phyloP scores from a whole-genome alignment of 208 protist genomes.

The Crithidia brevicula region DNA sequence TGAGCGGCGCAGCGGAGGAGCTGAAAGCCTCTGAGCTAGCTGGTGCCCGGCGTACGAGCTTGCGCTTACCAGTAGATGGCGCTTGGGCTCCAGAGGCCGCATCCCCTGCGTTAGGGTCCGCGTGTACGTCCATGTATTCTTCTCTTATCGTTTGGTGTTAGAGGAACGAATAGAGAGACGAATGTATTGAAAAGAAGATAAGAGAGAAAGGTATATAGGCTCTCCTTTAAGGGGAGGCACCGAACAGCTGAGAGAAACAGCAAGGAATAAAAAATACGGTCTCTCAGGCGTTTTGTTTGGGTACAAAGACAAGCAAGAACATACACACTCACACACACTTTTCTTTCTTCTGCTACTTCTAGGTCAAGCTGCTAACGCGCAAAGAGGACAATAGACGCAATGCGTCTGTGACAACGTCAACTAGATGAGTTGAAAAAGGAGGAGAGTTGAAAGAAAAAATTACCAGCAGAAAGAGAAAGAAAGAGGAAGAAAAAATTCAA shows the following conservation, averaged over 20 bases:
- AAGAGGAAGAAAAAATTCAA: background rate
- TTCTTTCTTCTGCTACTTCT: too few species aligned
- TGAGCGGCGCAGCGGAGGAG: background rate
- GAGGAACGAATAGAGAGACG: background rate
- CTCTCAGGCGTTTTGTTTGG: background rate
- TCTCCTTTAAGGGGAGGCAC: background rate
- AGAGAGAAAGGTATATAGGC: background rate
- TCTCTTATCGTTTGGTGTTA: background rate
- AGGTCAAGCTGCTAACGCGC: too few species aligned
- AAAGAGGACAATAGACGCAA: too few species aligned
- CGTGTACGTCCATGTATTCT: slow-evolving; percentile 20
- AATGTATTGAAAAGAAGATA: background rate
- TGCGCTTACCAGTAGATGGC: slow-evolving; percentile 11
- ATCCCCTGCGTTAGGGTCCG: slow-evolving; percentile 10
- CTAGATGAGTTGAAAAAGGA: too few species aligned
- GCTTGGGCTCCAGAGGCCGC: background rate
- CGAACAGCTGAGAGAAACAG: background rate
- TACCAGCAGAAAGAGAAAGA: background rate
- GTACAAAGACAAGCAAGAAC: background rate
- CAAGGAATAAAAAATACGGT: background rate
- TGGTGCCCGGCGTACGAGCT: slow-evolving; percentile 18
- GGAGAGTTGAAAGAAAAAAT: too few species aligned
- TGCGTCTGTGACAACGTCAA: too few species aligned
- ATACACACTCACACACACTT: too few species aligned
- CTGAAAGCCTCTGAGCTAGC: background rate